Base-by-base conservation (phyloP, 192 early-diverging fungal species). In the Backusella liffmaniae region DNA sequence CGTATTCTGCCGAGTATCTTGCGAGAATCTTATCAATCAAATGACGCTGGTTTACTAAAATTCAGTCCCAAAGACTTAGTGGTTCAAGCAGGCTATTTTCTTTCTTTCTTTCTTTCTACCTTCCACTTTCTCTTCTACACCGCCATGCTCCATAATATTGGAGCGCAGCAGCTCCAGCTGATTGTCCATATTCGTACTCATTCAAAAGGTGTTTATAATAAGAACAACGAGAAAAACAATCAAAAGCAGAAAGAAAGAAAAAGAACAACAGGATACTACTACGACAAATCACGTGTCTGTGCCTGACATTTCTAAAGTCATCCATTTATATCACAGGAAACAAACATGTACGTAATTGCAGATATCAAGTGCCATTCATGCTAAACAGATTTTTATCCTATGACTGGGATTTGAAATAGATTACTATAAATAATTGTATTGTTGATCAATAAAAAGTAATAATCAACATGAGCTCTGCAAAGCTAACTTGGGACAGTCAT, bases 21-120 rank as follows among this genome's bases (percentile, higher is more conserved):
- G 94, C 94, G 7, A 96, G 84, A 46, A 96, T 95, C 86, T 97
- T 97, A 80, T 97, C 96, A 76, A 97, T 95, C 26, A 97, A 84
- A 83, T 94, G 93, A 18, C 96, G 85, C 80, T 96, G 94, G 83
- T 97, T 97, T 1, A 96, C 95, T 85, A 87, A 13, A 26, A 26
- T 32, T 16, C 16, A 32, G 26, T 26, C 13, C 12, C 7, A 23
- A 68, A 30, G 13, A 34, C 39, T 39, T 18, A 59, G 37, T 46
- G 1, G 1, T 23, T 37, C n/a, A 15, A 34, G 7, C 34, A 37
- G 51, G 1, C 34, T 46, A 21, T 51, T 34, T 51, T 4, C 2
- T 68, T 32, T 21, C 42, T 16, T 59, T 59, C 23, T 26, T 23
- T 59, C 16, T 1, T 13, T n/a, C 42, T 72, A 87, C 86, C 86